A percentile compares a stretch with the other conserved stretches of the same genome.
These are phyloP conservation scores for Dorcoceras hygrometricum DNA, from an alignment of 257 asterid genomes.

Conservation along the genomic window DNA sequence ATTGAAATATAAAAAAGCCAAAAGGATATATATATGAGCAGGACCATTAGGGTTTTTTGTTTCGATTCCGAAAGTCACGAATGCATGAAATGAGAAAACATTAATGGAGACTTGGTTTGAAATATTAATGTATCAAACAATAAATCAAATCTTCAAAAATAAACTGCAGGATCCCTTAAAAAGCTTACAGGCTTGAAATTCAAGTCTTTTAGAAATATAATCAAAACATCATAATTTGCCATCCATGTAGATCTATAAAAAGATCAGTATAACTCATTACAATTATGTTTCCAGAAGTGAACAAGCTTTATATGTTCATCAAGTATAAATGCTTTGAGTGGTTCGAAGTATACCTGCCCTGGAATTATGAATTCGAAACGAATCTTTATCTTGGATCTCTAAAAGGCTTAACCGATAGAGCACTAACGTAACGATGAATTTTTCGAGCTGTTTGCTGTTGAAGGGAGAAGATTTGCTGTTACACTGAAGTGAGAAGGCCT, in stretches of 20 bases:
- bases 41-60: background rate
- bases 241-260: background rate
- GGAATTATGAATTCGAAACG: background rate
- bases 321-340: background rate
- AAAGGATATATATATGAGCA: too few relatives aligned
- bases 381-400: background rate
- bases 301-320: background rate
- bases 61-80: background rate
- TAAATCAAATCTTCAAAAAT: too few relatives aligned
- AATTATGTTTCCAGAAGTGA: background rate
- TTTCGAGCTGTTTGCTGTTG: conserved; percentile 33
- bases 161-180: background rate
- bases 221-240: background rate
- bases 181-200: background rate
- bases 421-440: conserved; percentile 27
- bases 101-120: too few relatives aligned
- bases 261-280: background rate
- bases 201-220: background rate
- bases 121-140: background rate
- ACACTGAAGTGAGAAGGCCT: conserved; percentile 53
- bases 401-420: background rate
- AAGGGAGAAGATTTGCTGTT: conserved; percentile 52
- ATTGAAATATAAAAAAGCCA: background rate
- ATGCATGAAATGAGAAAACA: background rate
- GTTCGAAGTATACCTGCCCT: background rate